Evolutionary conservation across 2,329 filamentous ascomycete species (phyloP), one percentile per base, ranked within the genome.

Genomic region (Pseudogymnoascus sp.): DNA sequence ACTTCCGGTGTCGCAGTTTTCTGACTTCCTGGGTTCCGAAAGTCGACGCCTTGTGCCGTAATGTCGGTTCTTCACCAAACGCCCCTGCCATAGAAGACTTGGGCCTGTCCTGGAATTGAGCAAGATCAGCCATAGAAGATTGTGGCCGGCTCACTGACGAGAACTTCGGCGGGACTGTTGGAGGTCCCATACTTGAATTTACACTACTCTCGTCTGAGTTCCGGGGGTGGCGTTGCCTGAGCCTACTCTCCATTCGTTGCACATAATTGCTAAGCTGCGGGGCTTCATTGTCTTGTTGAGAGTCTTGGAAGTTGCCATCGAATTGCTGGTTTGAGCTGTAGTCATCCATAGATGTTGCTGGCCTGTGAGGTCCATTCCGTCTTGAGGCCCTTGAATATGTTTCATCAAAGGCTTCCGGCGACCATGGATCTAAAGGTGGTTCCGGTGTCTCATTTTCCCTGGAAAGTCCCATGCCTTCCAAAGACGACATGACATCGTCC

Each of bases 401-500:
- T 62, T 73, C 70, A 65, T 87, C 87, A 69, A 95, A 97, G 6
- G 87, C 90, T 69, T 96, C 92, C 0, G 92, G 92, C 0, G 92
- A 94, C 94, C 94, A 99, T 4, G 92, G 87, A 70, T 91, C 85
- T 7, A 86, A 74, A 0, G 83, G 78, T 0, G 81, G 77, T 42
- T 84, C 80, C 0, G 84, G 81, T 29, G 82, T 83, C 80, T 12
- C 79, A 69, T 65, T 79, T 21, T 81, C 76, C 62, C 81, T 80
- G 42, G 83, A 78, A 68, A 87, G 79, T 15, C 87, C 87, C 79
- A 99, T 90, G 64, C 92, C 92, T 71, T 96, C 88, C 45, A 99
- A 76, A 62, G 94, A 95, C 67, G 94, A 91, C 85, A 97, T 97
- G 3, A 99, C 92, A 74, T 95, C 93, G 71, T 97, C 93, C 92